Conservation (phyloP, 2,329 filamentous ascomycete species). For the Ceratocystis cubensis region DNA sequence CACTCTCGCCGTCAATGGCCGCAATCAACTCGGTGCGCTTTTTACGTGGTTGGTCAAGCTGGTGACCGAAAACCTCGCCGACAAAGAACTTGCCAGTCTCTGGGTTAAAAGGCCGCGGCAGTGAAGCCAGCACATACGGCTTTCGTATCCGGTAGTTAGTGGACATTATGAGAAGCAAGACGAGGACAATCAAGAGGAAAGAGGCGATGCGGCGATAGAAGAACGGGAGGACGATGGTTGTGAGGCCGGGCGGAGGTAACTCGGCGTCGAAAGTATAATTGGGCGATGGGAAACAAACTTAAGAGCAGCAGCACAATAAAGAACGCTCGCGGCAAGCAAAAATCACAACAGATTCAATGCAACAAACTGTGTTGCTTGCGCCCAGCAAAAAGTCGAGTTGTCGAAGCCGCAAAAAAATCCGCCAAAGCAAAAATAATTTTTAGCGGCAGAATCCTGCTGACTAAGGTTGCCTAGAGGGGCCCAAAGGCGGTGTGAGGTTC, state of each 20-base stretch:
- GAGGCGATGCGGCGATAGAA: neutral
- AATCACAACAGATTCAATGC: neutral
- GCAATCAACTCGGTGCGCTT: slow-evolving; percentile 52
- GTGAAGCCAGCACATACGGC: slow-evolving; percentile 49
- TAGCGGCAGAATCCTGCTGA: slow-evolving; percentile 20
- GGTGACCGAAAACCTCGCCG: slow-evolving; percentile 49
- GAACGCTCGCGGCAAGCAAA: neutral
- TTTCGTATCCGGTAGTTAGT: slow-evolving; percentile 50
- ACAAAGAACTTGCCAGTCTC: slow-evolving; percentile 39
- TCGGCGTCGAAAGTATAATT: neutral
- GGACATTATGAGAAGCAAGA: slow-evolving; percentile 34
- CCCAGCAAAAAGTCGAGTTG: neutral
- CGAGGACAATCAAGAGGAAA: neutral
- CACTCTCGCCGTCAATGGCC: slow-evolving; percentile 51
- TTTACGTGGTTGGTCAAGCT: slow-evolving; percentile 45
- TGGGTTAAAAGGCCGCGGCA: slow-evolving; percentile 46
- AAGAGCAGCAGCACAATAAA: neutral
- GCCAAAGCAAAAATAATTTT: slow-evolving; percentile 17
- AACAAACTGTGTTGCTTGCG: neutral
- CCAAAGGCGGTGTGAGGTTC: slow-evolving; percentile 9
- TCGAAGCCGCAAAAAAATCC: neutral
- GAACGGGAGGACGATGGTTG: neutral
- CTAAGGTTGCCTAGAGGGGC: slow-evolving; percentile 10
- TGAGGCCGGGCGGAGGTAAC: neutral
- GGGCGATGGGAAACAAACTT: neutral